Conservation (phyloP, 2,329 filamentous ascomycete species). For the Penicillium sp. region DNA sequence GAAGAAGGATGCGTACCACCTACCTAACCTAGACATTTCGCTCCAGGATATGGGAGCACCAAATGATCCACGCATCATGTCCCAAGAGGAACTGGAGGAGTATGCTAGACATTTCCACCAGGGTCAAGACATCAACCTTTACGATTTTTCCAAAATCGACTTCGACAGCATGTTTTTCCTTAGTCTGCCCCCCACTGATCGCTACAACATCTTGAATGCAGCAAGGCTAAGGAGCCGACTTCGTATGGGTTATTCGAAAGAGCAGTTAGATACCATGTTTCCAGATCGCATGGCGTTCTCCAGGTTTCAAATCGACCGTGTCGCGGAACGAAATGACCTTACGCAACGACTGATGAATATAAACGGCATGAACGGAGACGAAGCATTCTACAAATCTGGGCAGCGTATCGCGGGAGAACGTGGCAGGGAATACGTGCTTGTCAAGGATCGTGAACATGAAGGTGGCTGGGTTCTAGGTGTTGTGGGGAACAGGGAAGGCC, state of each 20-base stretch:
- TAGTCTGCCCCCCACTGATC: slow-evolving; percentile 81
- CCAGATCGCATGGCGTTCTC: slow-evolving; percentile 97
- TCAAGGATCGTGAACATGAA: slow-evolving; percentile 92
- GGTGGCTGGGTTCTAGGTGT: slow-evolving; percentile 96
- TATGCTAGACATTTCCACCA: slow-evolving; percentile 90
- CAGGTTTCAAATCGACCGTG: slow-evolving; percentile 91
- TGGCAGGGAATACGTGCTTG: slow-evolving; percentile 89
- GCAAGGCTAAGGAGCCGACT: slow-evolving; percentile 82
- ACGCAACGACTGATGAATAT: slow-evolving; percentile 94
- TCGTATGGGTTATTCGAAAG: slow-evolving; percentile 94
- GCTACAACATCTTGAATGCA: slow-evolving; percentile 97
- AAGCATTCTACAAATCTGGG: slow-evolving; percentile 64
- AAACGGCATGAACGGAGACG: slow-evolving; percentile 79
- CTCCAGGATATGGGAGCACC: slow-evolving; percentile 83
- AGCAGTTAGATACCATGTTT: slow-evolving; percentile 95
- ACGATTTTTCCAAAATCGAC: slow-evolving; percentile 98
- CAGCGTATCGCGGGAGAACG: slow-evolving; percentile 65
- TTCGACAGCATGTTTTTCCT: slow-evolving; percentile 95
- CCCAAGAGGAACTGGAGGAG: slow-evolving; percentile 84
- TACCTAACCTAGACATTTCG: slow-evolving; percentile 76
- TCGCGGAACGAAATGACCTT: slow-evolving; percentile 86
- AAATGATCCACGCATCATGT: slow-evolving; percentile 95
- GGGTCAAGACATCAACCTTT: slow-evolving; percentile 82
- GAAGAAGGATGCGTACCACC: slow-evolving; percentile 92
- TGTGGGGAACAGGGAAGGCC: slow-evolving; percentile 77